Conservation (phyloP, 2,329 filamentous ascomycete species). For the Fusarium bactridioides region DNA sequence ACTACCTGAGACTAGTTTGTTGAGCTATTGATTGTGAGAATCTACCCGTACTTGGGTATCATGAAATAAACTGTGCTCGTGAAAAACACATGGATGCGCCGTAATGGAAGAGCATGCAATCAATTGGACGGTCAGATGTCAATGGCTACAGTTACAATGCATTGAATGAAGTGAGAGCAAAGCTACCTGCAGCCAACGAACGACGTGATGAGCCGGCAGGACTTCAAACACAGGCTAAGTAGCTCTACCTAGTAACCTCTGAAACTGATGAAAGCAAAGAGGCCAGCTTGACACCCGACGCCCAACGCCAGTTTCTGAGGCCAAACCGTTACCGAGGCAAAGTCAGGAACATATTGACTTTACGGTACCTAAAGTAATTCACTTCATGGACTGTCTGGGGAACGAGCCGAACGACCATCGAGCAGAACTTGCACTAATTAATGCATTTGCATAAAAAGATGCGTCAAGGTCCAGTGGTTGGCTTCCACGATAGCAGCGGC, state of each 20-base stretch:
- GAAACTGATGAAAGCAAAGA: conserved; percentile 24
- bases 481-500: conserved; percentile 44
- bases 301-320: conserved; percentile 20
- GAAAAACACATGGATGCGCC: background rate
- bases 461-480: conserved; percentile 40
- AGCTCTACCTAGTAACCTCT: conserved; percentile 3
- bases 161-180: background rate
- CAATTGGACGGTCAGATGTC: conserved; percentile 16
- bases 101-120: conserved; percentile 13
- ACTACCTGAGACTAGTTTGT: background rate
- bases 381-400: conserved; percentile 16
- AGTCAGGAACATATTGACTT: conserved; percentile 18
- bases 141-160: background rate
- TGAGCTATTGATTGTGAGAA: conserved; percentile 15
- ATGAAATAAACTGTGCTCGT: background rate
- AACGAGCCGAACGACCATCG: conserved; percentile 8
- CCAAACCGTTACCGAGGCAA: conserved; percentile 21
- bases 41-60: background rate
- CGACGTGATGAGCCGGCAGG: conserved; percentile 3
- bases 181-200: conserved; percentile 24
- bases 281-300: conserved; percentile 22
- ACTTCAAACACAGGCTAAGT: conserved; percentile 8
- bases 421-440: conserved; percentile 38
- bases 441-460: conserved; percentile 37
- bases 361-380: background rate